Percentiles rank a stretch among this genome's conserved stretches.
These are phyloP conservation scores for Apocynum venetum DNA, from an alignment of 257 asterid species.

Conservation along the genomic window DNA sequence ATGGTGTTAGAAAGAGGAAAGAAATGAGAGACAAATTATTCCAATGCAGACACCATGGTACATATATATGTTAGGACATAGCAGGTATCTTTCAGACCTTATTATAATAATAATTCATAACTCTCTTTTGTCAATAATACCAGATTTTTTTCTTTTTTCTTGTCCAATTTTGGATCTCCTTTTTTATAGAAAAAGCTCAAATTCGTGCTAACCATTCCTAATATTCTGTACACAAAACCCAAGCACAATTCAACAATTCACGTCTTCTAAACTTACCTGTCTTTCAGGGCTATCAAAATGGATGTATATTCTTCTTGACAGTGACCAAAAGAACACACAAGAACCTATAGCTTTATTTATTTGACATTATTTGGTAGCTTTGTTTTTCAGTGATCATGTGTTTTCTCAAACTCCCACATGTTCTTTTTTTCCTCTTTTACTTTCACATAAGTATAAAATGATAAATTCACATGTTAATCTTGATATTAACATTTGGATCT, in stretches of 20 bases:
- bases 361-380: slow-evolving; percentile 18
- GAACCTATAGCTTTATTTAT: slow-evolving; percentile 29
- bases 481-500: not conserved
- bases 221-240: slow-evolving; percentile 28
- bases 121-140: not conserved
- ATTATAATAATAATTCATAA: slow-evolving; percentile 22
- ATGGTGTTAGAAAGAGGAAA: slow-evolving; percentile 9
- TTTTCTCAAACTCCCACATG: slow-evolving; percentile 41
- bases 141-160: not conserved
- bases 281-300: slow-evolving; percentile 28
- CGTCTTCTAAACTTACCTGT: slow-evolving; percentile 37
- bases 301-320: slow-evolving; percentile 44
- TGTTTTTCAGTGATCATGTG: slow-evolving; percentile 43
- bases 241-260: slow-evolving; percentile 34
- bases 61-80: slow-evolving; percentile 16
- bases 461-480: slow-evolving; percentile 2
- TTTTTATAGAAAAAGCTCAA: slow-evolving; percentile 2
- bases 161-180: slow-evolving; percentile 5
- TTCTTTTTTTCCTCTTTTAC: slow-evolving; percentile 24
- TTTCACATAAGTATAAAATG: slow-evolving; percentile 12
- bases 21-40: slow-evolving; percentile 27
- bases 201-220: slow-evolving; percentile 59
- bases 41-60: not conserved
- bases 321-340: slow-evolving; percentile 27
- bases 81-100: slow-evolving; percentile 18